Evolutionary conservation across 1,284 basidiomycete genomes (phyloP), one percentile per base, ranked within the genome.

Genomic region (Rhodotorula sp.): DNA sequence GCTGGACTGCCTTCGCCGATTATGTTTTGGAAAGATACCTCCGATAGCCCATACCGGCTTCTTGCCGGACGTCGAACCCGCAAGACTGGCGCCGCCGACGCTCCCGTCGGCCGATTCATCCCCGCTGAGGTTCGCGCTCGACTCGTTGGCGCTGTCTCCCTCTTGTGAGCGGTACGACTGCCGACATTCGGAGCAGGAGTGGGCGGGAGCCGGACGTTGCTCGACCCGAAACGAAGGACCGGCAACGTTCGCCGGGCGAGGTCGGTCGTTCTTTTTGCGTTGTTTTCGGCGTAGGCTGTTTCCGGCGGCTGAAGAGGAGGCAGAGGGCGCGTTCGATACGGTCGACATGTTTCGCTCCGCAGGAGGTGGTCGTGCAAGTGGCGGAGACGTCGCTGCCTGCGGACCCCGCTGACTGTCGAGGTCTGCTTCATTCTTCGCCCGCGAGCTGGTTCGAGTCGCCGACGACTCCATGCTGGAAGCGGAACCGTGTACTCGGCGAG

Each of bases 1-100:
- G 23, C 49, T 55, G 15, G 54, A 31, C 16, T 28, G 26, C 26
- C 26, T 55, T 18, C 54, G 38, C 28, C 26, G 21, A n/a, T 14
- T 26, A 15, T 71, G 61, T n/a, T 66, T 65, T 5, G 70, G 70
- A 28, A 71, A 68, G 28, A 71, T 66, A 23, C 70, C 70, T 7
- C 70, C 70, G 45, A 71, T 65, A 1, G 66, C 70, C 56, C 60
- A 71, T 1, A 71, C 26, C 18, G 65, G 65, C 19, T 61, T 57
- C 43, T 59, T 43, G 1, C 19, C 62, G 48, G 54, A 43, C 28
- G 12, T 50, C 34, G 50, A 31, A 34, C 56, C 21, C 16, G 50
- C 43, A 28, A 60, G 16, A 26, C 58, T 60, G 14, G 28, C 34
- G 43, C 38, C n/a, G 19, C 52, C 54, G 49, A 38, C 45, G 34